phyloP scores from a whole-genome alignment of 2,329 filamentous ascomycete species.

The Botrytis sinoallii region DNA sequence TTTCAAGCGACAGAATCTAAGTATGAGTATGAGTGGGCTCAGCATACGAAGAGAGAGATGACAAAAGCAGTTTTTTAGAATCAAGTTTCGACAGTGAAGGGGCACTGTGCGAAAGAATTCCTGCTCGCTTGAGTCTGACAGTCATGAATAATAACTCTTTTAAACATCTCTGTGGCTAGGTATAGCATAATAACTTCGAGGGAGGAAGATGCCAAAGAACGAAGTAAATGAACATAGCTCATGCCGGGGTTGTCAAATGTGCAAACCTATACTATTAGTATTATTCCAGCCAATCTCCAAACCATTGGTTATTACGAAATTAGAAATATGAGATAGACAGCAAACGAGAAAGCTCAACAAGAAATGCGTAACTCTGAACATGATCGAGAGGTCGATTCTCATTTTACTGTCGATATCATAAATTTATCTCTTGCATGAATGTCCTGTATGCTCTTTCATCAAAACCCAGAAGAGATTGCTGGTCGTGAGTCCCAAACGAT shows the following conservation, averaged over 20 bases:
- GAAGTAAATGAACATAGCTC: background rate
- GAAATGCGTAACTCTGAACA: background rate
- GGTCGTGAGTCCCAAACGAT: background rate
- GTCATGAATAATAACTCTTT: background rate
- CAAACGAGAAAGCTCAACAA: background rate
- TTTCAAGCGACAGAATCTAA: background rate
- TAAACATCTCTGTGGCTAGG: background rate
- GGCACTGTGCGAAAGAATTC: accelerated
- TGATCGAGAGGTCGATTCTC: background rate
- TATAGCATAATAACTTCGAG: background rate
- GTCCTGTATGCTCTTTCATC: background rate
- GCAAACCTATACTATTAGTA: background rate
- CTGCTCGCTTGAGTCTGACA: accelerated
- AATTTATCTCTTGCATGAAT: background rate
- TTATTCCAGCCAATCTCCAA: background rate
- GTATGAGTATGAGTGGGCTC: background rate
- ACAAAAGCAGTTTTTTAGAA: background rate
- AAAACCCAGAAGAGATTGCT: background rate
- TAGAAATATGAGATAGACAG: background rate
- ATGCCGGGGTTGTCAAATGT: background rate
- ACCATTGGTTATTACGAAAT: background rate
- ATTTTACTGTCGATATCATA: background rate
- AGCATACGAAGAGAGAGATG: background rate
- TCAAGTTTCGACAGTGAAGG: background rate
- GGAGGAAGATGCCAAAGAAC: accelerated